These are phyloP conservation scores for Raffaelea deltoideospora DNA, from an alignment of 2,329 filamentous ascomycete genomes.

Conservation along the genomic window DNA sequence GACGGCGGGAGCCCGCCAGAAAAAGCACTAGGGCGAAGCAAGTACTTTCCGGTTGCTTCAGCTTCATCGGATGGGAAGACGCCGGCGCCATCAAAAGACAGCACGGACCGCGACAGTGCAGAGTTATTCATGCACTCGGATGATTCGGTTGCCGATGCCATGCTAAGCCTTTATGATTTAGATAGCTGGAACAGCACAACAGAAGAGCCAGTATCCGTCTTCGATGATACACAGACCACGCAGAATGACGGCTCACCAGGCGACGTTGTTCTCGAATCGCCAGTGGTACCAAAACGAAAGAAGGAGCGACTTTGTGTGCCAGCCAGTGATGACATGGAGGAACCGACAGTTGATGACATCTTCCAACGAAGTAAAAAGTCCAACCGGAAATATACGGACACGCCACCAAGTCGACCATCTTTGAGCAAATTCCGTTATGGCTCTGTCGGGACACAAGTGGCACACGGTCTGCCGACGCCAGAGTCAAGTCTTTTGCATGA, in stretches of 20 bases:
- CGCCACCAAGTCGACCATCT: conserved; percentile 2
- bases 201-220: conserved; percentile 11
- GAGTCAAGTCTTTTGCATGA: too few species aligned
- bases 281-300: neutral
- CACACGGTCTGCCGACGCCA: conserved; percentile 25
- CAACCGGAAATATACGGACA: neutral
- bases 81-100: neutral
- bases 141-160: conserved; percentile 40
- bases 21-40: conserved; percentile 27
- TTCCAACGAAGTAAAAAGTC: neutral
- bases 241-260: neutral
- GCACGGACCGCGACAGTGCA: conserved; percentile 18
- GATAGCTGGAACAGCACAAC: conserved; percentile 31
- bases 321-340: conserved; percentile 6
- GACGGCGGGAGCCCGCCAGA: conserved; percentile 7
- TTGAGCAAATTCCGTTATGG: too few species aligned
- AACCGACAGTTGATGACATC: conserved; percentile 1
- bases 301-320: conserved; percentile 2
- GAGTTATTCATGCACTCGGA: conserved; percentile 37
- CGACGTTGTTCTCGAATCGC: neutral
- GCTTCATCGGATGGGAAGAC: conserved; percentile 2
- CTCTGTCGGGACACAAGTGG: conserved; percentile 17
- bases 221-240: conserved; percentile 20
- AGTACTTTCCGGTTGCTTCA: conserved; percentile 29
- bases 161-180: conserved; percentile 34